Base-by-base conservation (phyloP, 306 rosid species). In the cucumber (Cucumis sativus) region DNA sequence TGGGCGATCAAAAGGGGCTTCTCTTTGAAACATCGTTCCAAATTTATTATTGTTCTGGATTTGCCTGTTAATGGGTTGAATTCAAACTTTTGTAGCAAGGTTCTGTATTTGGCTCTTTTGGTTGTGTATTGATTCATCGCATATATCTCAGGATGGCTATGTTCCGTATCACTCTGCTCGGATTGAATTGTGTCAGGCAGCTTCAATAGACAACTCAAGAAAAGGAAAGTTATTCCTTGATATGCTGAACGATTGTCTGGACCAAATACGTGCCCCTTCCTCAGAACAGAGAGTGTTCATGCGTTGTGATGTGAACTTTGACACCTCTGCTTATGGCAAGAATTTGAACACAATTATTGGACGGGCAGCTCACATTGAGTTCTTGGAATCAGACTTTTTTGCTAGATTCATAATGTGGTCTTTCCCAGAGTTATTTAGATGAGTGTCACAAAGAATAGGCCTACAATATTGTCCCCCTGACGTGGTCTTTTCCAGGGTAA, bases 101-200 rank as follows among this genome's bases (percentile, higher is more conserved):
- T 67, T 41, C 55, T 41, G 54, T 41, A 41, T 67, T 41, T 41
- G 55, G 18, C 55, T 40, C 33, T 43, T 67, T 67, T 67, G 55
- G 55, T 40, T 18, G 54, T 67, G 25, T 66, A 41, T 41, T 67
- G 33, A 67, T 41, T 67, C 74, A 67, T 18, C 17, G 41, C 61
- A 5, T 60, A 28, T 80, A 79, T 75, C 49, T 67, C 87, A 94
- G 98, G 98, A 94, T 76, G 96, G 98, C 70, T 92, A 94, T 80
- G 97, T 92, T 20, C 98, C 98, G 11, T 92, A 94, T 67, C 98
- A 94, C 83, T 94, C 98, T 15, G 97, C 98, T 28, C 87, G 98
- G 84, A 92, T 94, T 70, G 97, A 94, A 69, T 84, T 87, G 77
- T 94, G 98, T 83, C 96, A 83, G 45, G 93, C 96, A 75, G 97